Percentiles rank a stretch among this genome's conserved stretches.
phyloP scores from a whole-genome alignment of 176 grass and related monocot species.

The Bolboschoenus planiculmis region DNA sequence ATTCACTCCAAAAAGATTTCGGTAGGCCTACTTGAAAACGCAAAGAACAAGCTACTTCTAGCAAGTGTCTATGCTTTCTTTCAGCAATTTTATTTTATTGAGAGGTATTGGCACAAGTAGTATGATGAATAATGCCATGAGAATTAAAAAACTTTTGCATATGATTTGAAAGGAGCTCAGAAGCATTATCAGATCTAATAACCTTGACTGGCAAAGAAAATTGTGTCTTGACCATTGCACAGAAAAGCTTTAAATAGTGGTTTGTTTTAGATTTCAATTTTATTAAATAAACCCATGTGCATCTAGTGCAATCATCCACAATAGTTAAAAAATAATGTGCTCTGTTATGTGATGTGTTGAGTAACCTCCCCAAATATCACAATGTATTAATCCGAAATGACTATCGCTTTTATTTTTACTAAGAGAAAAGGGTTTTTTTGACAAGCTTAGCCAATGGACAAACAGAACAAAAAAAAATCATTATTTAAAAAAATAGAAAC shows the following conservation, averaged over 20 bases:
- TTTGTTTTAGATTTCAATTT: background rate
- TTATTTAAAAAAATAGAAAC: background rate
- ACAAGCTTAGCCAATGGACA: background rate
- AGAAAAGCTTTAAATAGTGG: background rate
- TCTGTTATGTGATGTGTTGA: background rate
- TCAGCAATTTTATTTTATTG: background rate
- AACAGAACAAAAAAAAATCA: background rate
- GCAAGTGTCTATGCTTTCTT: background rate
- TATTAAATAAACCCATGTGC: slow-evolving; percentile 6
- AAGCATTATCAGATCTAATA: background rate
- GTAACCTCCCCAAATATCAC: slow-evolving; percentile 14
- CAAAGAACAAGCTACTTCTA: background rate
- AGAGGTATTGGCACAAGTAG: background rate
- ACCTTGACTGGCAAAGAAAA: background rate
- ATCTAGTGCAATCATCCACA: background rate
- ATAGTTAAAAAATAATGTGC: slow-evolving; percentile 13
- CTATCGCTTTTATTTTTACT: background rate
- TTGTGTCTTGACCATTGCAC: background rate
- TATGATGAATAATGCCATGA: background rate
- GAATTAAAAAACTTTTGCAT: background rate
- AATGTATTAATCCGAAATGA: background rate
- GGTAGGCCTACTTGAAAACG: background rate
- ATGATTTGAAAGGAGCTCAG: background rate
- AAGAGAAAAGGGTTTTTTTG: background rate
- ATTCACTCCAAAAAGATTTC: background rate